Percentiles rank a stretch among this genome's conserved stretches.
Conservation (phyloP, 805 yeast species). For the Monosporozyma yasuniensis region DNA sequence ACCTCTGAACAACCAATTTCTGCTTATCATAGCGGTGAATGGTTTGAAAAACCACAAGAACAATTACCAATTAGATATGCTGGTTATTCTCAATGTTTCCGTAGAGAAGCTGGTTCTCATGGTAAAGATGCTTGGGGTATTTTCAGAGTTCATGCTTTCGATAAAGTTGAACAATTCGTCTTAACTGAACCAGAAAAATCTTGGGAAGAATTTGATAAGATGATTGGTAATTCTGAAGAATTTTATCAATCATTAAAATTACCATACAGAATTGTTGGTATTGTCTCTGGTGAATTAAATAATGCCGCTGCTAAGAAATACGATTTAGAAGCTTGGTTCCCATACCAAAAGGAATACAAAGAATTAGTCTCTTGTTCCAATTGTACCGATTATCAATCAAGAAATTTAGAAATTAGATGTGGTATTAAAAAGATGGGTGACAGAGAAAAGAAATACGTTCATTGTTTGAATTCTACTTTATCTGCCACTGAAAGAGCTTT, state of each 20-base stretch:
- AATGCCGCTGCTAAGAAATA: slow-evolving; percentile 98
- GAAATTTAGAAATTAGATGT: slow-evolving; percentile 97
- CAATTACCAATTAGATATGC: slow-evolving; percentile 96
- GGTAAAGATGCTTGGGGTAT: slow-evolving; percentile 99
- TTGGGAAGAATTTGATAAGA: slow-evolving; percentile 93
- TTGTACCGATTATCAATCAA: slow-evolving; percentile 98
- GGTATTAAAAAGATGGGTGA: slow-evolving; percentile 95
- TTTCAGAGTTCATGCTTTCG: slow-evolving; percentile 97
- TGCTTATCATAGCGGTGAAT: slow-evolving; percentile 93
- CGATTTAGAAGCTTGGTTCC: slow-evolving; percentile 99
- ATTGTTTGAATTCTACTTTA: slow-evolving; percentile 93
- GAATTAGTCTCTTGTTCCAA: slow-evolving; percentile 97
- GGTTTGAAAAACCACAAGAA: slow-evolving; percentile 96
- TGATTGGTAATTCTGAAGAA: slow-evolving; percentile 86
- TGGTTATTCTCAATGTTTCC: slow-evolving; percentile 96
- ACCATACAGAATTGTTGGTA: slow-evolving; percentile 96
- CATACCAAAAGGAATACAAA: slow-evolving; percentile 96
- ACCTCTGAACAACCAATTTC: slow-evolving; percentile 99
- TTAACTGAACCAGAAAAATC: slow-evolving; percentile 96
- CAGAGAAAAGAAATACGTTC: slow-evolving; percentile 94
- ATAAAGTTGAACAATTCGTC: slow-evolving; percentile 94
- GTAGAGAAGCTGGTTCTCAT: slow-evolving; percentile 98
- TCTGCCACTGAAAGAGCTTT: slow-evolving; percentile 98
- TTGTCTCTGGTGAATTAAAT: slow-evolving; percentile 96
- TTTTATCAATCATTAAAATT: slow-evolving; percentile 85